A percentile compares a stretch with the other conserved stretches of the same genome.
phyloP scores from a whole-genome alignment of 2,329 filamentous ascomycete genomes.

The Alternaria burnsii region DNA sequence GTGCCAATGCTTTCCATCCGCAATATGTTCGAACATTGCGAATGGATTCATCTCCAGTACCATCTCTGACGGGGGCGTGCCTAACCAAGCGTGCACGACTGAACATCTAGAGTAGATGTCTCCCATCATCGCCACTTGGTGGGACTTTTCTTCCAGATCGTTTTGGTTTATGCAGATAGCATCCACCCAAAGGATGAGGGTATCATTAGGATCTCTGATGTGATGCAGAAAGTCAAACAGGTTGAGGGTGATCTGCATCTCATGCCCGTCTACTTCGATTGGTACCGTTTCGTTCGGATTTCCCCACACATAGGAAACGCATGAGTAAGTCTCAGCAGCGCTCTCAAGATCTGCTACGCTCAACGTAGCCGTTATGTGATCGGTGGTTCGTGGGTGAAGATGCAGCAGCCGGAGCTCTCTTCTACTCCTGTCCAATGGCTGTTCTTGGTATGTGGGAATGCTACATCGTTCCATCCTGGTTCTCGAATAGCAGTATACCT shows the following conservation, averaged over 20 bases:
- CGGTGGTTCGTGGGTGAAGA: neutral
- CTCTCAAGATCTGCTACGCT: neutral
- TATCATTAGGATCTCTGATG: neutral
- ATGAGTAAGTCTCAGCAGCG: slow-evolving; percentile 2
- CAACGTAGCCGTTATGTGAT: neutral
- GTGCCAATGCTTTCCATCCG: neutral
- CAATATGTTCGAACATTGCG: neutral
- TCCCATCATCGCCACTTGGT: slow-evolving; percentile 4
- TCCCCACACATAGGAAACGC: slow-evolving; percentile 11
- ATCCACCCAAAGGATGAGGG: neutral
- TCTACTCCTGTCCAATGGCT: neutral
- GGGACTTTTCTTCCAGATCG: neutral
- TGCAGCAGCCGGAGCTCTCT: neutral
- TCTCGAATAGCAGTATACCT: neutral
- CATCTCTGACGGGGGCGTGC: neutral
- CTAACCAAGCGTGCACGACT: slow-evolving; percentile 1
- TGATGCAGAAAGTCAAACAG: slow-evolving; percentile 1
- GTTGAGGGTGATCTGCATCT: slow-evolving; percentile 3
- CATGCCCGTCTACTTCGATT: slow-evolving; percentile 1
- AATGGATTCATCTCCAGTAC: neutral
- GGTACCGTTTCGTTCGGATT: neutral
- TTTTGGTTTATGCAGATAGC: slow-evolving; percentile 3
- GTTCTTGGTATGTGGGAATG: neutral
- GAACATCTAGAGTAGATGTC: slow-evolving; percentile 1
- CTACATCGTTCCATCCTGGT: neutral